Conservation (phyloP, 768 basidiomycete genomes). For the Lactarius hengduanensis region DNA sequence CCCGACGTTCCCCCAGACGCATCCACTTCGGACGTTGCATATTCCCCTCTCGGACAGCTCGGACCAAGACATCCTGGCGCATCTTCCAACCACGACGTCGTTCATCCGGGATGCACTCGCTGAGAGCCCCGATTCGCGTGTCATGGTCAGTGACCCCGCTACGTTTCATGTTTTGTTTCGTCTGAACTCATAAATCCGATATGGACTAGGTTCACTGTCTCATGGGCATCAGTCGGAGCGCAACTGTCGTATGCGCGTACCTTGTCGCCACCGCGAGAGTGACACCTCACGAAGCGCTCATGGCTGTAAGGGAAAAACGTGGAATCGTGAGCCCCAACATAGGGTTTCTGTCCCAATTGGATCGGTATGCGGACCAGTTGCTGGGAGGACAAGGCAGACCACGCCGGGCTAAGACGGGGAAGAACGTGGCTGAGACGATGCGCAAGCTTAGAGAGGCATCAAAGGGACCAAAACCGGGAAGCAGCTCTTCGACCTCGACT, state of each 20-base stretch:
- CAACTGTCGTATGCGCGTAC: slow-evolving; percentile 77
- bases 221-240: slow-evolving; percentile 72
- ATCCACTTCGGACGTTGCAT: slow-evolving; percentile 47
- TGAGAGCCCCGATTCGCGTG: slow-evolving; percentile 43
- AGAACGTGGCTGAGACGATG: slow-evolving; percentile 13
- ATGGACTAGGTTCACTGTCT: slow-evolving; percentile 66
- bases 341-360: slow-evolving; percentile 36
- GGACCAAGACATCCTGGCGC: slow-evolving; percentile 42
- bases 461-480: not conserved
- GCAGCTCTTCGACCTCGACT: not conserved
- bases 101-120: slow-evolving; percentile 52
- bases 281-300: slow-evolving; percentile 34
- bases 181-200: not conserved
- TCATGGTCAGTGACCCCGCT: slow-evolving; percentile 43
- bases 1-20: slow-evolving; percentile 34
- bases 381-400: not conserved
- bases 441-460: slow-evolving; percentile 5
- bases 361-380: slow-evolving; percentile 16
- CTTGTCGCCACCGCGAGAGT: slow-evolving; percentile 35
- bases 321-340: slow-evolving; percentile 34
- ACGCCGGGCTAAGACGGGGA: not conserved
- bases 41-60: slow-evolving; percentile 48
- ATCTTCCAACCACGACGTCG: slow-evolving; percentile 48
- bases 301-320: slow-evolving; percentile 31
- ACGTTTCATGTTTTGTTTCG: not conserved